Conservation (phyloP, 2,329 filamentous ascomycete species). For the Ophioceras dolichostomum region DNA sequence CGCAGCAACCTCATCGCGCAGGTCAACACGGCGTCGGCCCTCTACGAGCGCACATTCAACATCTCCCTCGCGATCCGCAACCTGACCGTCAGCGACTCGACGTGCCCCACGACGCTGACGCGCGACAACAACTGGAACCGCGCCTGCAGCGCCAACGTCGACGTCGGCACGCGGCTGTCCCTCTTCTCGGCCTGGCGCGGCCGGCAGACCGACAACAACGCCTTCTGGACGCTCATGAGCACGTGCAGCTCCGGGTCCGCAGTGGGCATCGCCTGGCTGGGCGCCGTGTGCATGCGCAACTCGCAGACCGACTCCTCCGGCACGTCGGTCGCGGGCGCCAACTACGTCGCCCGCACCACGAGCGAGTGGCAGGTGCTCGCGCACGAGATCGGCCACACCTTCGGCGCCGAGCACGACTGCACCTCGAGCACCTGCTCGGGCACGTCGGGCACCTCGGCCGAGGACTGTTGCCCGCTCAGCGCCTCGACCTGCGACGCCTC, state of each 20-base stretch:
- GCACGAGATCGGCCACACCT: constrained; percentile 88
- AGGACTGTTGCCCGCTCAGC: constrained; percentile 70
- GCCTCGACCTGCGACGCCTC: constrained; percentile 57
- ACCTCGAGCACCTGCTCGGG: constrained; percentile 47
- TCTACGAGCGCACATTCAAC: constrained; percentile 89
- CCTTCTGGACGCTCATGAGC: constrained; percentile 85
- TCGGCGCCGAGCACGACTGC: constrained; percentile 93
- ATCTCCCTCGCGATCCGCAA: constrained; percentile 86
- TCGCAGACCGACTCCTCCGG: constrained; percentile 40
- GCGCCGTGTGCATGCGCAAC: constrained; percentile 62
- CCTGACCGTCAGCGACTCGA: constrained; percentile 60
- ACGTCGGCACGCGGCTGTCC: constrained; percentile 69
- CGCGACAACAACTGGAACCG: constrained; percentile 72
- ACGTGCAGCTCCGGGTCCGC: constrained; percentile 72
- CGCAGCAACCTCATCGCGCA: constrained; percentile 66
- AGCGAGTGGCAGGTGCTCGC: constrained; percentile 94
- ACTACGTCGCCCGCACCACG: constrained; percentile 73
- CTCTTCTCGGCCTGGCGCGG: constrained; percentile 85
- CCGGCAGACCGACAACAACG: constrained; percentile 53
- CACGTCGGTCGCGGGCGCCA: constrained; percentile 60
- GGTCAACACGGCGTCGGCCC: constrained; percentile 74
- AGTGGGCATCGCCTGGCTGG: constrained; percentile 87
- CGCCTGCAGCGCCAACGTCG: constrained; percentile 47
- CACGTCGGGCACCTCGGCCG: constrained; percentile 41
- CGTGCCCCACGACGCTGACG: constrained; percentile 56